Evolutionary conservation across 2,329 filamentous ascomycete genomes (phyloP).

Genomic region (Trichoderma sp.): DNA sequence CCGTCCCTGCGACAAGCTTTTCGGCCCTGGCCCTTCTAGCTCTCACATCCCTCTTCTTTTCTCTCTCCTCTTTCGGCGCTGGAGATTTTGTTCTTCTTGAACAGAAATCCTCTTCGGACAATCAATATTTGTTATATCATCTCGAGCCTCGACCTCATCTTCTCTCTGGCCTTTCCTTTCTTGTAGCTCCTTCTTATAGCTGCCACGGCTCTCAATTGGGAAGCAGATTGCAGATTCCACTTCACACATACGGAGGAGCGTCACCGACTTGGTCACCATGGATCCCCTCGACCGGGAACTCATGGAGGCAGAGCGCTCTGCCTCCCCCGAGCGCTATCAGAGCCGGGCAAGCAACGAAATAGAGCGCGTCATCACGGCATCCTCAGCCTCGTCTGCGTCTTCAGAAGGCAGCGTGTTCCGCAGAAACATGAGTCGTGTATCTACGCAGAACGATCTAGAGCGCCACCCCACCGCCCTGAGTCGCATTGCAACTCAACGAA

Average conservation of each 20-base stretch:
- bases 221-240: background rate
- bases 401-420: slow-evolving; percentile 39
- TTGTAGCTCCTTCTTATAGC: background rate
- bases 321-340: slow-evolving; percentile 41
- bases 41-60: background rate
- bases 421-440: slow-evolving; percentile 56
- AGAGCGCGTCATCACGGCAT: slow-evolving; percentile 56
- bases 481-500: slow-evolving; percentile 67
- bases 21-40: background rate
- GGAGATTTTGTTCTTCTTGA: background rate
- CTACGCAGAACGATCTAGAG: slow-evolving; percentile 66
- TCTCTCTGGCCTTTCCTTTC: background rate
- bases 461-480: slow-evolving; percentile 66
- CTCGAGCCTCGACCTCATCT: background rate
- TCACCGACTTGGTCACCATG: slow-evolving; percentile 29
- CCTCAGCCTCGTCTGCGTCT: slow-evolving; percentile 49
- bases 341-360: slow-evolving; percentile 52
- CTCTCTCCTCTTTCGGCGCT: background rate
- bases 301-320: slow-evolving; percentile 53
- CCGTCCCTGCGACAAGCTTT: slow-evolving; percentile 5
- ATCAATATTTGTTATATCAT: background rate
- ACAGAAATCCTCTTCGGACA: background rate
- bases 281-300: slow-evolving; percentile 53
- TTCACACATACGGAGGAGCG: background rate
- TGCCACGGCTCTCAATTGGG: background rate